Base-by-base conservation (phyloP, 2,329 filamentous ascomycete genomes). In the Botrytis porri region DNA sequence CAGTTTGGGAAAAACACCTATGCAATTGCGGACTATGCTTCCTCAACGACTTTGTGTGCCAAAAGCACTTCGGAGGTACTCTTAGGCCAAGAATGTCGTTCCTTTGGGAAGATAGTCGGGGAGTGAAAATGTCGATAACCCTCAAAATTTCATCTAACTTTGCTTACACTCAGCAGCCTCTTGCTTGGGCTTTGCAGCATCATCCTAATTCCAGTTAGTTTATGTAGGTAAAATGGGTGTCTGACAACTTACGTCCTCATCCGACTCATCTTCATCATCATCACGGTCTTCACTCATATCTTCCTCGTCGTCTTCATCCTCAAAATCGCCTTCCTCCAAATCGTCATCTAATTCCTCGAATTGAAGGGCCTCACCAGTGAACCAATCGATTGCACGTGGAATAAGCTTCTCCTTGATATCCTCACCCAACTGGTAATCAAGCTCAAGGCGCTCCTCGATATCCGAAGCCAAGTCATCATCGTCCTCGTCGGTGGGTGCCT, bases 371-470 rank as follows among this genome's bases (percentile, higher is more conserved):
- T 99, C 96, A 73, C 96, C 96, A 70, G 96, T 99, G 84, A 99
- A 99, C 96, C 96, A 99, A 85, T 99, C 96, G 80, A 99, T 96
- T 73, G 97, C 96, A 78, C 95, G 94, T 77, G 96, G 96, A 79
- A 99, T 99, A 77, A 99, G 89, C 87, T 99, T 99, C 89, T 99
- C 96, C 87, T 99, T 99, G 86, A 99, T 98, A 82, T 99, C 96
- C 86, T 99, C 96, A 77, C 96, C 96, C 62, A 99, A 90, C 85
- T 98, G 95, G 84, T 98, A 99, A 85, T 99, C 96, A 70, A 99
- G 91, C 86, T 99, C 96, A 73, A 99, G 89, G 76, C 96, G 95
- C 84, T 97, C 95, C 86, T 99, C 96, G 70, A 99, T 97, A 82
- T 99, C 96, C 69, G 91, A 92, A 72, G 92, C 90, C 74, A 92